phyloP scores from a whole-genome alignment of 352 stramenopile species.

The Blastocystis sp. region DNA sequence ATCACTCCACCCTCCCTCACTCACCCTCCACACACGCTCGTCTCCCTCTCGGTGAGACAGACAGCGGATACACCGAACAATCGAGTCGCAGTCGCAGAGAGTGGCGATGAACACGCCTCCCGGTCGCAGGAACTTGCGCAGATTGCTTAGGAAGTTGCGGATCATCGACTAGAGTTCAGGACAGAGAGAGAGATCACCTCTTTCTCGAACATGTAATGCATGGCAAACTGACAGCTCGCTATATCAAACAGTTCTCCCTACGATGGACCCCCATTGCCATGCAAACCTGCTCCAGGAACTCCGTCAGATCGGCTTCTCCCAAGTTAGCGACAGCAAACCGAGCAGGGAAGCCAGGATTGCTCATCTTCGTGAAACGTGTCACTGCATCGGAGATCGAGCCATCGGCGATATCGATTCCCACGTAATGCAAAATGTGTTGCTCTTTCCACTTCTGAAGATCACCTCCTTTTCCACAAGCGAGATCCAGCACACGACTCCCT shows the following conservation, averaged over 20 bases:
- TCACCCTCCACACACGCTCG: constrained; percentile 4
- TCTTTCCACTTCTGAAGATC: constrained; percentile 61
- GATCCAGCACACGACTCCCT: constrained; percentile 10
- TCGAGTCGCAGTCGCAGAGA: background rate
- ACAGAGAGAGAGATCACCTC: background rate
- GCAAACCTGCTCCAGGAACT: constrained; percentile 8
- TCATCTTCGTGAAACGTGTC: constrained; percentile 6
- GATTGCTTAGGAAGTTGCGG: background rate
- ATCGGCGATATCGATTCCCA: constrained; percentile 43
- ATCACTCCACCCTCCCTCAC: background rate
- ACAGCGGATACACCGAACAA: background rate
- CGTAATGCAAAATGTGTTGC: constrained; percentile 34
- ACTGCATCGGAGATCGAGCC: constrained; percentile 38
- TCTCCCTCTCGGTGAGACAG: background rate
- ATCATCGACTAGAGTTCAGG: background rate
- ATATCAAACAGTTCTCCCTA: constrained; percentile 52
- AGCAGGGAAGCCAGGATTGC: background rate
- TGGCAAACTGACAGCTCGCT: constrained; percentile 50
- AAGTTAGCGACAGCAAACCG: constrained; percentile 28
- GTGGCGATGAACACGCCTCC: constrained; percentile 29
- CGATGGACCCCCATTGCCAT: background rate
- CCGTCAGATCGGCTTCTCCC: background rate
- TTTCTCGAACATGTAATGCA: constrained; percentile 55
- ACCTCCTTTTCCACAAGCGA: constrained; percentile 57
- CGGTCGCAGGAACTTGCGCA: background rate